Percentiles rank a stretch among this genome's conserved stretches.
phyloP scores from a whole-genome alignment of 345 rosid genomes.

The Hibiscus mutabilis region DNA sequence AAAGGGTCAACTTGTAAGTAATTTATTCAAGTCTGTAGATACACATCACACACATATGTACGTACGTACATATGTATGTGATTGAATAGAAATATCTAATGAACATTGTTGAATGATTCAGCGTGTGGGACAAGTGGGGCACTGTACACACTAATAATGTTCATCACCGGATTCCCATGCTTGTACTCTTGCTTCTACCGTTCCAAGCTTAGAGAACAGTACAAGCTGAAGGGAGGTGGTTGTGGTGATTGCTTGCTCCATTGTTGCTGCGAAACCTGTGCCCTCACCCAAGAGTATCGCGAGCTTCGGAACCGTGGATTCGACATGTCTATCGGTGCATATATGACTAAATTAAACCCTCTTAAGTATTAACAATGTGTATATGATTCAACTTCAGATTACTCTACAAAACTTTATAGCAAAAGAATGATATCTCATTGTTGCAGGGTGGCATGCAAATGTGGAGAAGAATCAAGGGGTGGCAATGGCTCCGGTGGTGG shows the following conservation, averaged over 20 bases:
- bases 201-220: slow-evolving; percentile 26
- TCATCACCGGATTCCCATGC: slow-evolving; percentile 15
- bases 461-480: slow-evolving; percentile 2
- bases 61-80: no score
- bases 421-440: no score
- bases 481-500: slow-evolving; percentile 14
- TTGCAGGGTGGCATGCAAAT: slow-evolving; percentile 20
- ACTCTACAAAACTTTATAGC: no score
- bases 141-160: neutral
- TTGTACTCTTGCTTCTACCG: slow-evolving; percentile 23
- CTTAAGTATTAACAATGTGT: no score
- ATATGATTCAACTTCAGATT: no score
- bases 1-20: slow-evolving; percentile 45
- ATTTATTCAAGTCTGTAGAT: no score
- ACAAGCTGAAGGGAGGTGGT: slow-evolving; percentile 10
- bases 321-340: slow-evolving; percentile 26
- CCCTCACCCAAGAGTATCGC: slow-evolving; percentile 33
- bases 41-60: no score
- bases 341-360: no score
- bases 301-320: slow-evolving; percentile 37
- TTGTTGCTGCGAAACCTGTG: slow-evolving; percentile 31
- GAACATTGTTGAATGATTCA: neutral
- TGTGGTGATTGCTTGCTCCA: slow-evolving; percentile 27
- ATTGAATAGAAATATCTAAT: no score
- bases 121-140: no score